A percentile compares a stretch with the other conserved stretches of the same genome.
These are phyloP conservation scores for Linnemannia zychae DNA, from an alignment of 192 early-diverging fungal species.

Conservation along the genomic window DNA sequence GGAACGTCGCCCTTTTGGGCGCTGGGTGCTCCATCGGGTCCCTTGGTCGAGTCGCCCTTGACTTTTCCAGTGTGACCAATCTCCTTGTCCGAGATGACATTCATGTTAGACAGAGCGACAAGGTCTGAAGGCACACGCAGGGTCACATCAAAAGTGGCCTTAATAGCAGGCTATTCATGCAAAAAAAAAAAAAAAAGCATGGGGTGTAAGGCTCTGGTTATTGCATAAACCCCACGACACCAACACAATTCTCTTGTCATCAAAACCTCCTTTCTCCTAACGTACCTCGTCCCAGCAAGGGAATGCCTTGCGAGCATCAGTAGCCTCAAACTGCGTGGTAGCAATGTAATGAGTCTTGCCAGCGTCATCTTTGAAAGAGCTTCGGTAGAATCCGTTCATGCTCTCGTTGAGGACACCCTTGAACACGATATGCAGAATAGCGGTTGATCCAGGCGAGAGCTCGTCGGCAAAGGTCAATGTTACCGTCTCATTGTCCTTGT, in stretches of 20 bases:
- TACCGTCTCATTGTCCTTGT: conserved; percentile 62
- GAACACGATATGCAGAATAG: conserved; percentile 70
- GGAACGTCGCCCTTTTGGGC: conserved; percentile 50
- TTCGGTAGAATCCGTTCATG: conserved; percentile 97
- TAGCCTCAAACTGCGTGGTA: conserved; percentile 96
- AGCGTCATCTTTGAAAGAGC: conserved; percentile 65
- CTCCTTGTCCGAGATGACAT: conserved; percentile 76
- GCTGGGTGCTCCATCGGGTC: conserved; percentile 22
- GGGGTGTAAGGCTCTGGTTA: not conserved
- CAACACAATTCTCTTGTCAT: not conserved
- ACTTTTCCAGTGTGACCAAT: conserved; percentile 62
- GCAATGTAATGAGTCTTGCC: conserved; percentile 78
- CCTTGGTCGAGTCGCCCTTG: conserved; percentile 49
- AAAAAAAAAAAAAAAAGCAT: not conserved
- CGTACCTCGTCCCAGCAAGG: conserved; percentile 96
- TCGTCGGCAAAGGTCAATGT: conserved; percentile 73
- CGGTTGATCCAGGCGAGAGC: conserved; percentile 63
- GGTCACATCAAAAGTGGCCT: conserved; percentile 95
- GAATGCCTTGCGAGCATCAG: conserved; percentile 90
- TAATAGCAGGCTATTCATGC: conserved; percentile 77
- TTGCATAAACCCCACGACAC: not conserved
- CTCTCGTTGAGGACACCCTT: conserved; percentile 82
- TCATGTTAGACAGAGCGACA: conserved; percentile 95
- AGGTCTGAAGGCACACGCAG: conserved; percentile 82
- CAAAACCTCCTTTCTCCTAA: no score